These are phyloP conservation scores for Mycena crocata DNA, from an alignment of 768 basidiomycete species.

Conservation along the genomic window DNA sequence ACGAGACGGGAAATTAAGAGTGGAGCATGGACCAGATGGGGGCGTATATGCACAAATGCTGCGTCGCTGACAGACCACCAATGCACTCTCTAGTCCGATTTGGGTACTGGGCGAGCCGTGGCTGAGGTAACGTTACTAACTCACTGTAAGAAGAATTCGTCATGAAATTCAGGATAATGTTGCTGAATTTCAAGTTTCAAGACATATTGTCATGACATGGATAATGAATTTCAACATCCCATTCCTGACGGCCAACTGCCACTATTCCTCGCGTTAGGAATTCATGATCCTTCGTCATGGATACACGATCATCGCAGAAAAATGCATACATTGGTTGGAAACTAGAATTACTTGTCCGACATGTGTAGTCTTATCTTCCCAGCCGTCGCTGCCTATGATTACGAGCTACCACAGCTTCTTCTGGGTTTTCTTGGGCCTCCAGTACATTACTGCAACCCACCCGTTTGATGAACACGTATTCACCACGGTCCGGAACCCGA, in stretches of 20 bases:
- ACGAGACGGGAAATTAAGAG: no score
- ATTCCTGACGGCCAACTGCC: conserved; percentile 1
- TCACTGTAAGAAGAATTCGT: conserved; percentile 12
- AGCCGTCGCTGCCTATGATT: conserved; percentile 2
- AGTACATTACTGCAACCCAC: conserved; percentile 6
- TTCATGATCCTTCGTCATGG: conserved; percentile 1
- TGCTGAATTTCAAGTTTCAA: conserved; percentile 11
- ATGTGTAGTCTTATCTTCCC: background rate
- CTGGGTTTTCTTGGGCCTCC: conserved; percentile 2
- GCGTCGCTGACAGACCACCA: no score
- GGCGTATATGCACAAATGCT: no score
- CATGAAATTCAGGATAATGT: conserved; percentile 5
- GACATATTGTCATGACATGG: background rate
- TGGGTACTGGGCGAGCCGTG: no score
- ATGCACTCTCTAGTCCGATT: no score
- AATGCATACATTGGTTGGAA: no score
- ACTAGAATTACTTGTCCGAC: no score
- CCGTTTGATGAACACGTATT: conserved; percentile 8
- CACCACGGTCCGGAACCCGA: conserved; percentile 9
- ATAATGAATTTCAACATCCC: background rate
- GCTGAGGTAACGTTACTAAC: no score
- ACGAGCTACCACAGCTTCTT: conserved; percentile 8
- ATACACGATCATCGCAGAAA: background rate
- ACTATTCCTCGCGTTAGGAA: background rate
- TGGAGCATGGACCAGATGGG: no score